Conservation (phyloP, 129 eudicot species). For the Chrysanthemum lavandulifolium region DNA sequence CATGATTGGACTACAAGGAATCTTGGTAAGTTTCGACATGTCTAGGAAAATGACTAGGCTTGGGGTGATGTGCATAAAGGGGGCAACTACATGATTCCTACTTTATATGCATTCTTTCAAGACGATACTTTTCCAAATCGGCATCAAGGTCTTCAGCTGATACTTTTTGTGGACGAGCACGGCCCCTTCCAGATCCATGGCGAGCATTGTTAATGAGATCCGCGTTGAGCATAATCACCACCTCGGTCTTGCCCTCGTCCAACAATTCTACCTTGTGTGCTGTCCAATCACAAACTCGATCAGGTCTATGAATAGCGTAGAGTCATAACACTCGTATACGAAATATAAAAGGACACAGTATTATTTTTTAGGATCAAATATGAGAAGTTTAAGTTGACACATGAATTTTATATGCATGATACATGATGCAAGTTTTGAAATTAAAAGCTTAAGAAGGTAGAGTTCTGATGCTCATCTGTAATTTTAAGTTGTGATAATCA, state of each 20-base stretch:
- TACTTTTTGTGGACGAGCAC: constrained; percentile 22
- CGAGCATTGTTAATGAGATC: background rate
- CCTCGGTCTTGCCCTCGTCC: constrained; percentile 44
- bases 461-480: too few relatives aligned
- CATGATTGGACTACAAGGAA: constrained; percentile 16
- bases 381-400: background rate
- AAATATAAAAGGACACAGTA: background rate
- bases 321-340: background rate
- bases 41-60: background rate
- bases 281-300: background rate
- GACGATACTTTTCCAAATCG: constrained; percentile 52
- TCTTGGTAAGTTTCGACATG: constrained; percentile 18
- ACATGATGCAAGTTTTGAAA: too few relatives aligned
- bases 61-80: background rate
- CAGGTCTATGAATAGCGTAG: background rate
- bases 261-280: constrained; percentile 27
- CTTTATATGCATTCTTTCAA: constrained; percentile 41
- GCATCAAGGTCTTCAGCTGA: constrained; percentile 54
- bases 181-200: constrained; percentile 24
- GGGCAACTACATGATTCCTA: constrained; percentile 8
- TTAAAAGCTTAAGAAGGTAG: too few relatives aligned
- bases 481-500: too few relatives aligned
- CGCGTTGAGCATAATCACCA: background rate
- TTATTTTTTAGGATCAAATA: too few relatives aligned
- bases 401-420: too few relatives aligned